Conservation (phyloP, 208 protist species). For the Crithidia bombi region DNA sequence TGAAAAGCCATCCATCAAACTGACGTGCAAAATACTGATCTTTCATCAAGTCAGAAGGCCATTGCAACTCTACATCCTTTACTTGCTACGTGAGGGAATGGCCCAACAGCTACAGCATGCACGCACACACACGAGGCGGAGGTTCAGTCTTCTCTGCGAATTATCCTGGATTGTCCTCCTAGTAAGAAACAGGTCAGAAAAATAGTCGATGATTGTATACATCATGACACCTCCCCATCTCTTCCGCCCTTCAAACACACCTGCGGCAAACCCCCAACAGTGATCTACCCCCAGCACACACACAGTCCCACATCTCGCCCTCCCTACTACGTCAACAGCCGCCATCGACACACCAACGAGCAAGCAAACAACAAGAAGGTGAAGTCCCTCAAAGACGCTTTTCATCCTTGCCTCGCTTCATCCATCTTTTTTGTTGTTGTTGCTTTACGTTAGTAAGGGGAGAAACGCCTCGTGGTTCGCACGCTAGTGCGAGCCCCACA, state of each 20-base stretch:
- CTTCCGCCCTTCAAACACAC: neutral
- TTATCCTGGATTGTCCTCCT: constrained; percentile 23
- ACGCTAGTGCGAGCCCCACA: neutral
- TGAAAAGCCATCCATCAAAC: constrained; percentile 3
- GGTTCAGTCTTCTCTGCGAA: constrained; percentile 32
- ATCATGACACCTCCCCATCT: constrained; percentile 2
- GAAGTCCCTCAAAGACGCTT: neutral
- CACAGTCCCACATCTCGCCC: neutral
- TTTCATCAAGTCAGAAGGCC: constrained; percentile 6
- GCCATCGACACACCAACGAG: neutral
- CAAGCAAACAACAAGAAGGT: neutral
- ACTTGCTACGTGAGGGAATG: neutral
- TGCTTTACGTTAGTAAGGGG: neutral
- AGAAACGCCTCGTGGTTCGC: neutral
- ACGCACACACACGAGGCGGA: neutral
- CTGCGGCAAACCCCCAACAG: too few species aligned
- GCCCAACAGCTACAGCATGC: neutral
- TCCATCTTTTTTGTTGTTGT: too few species aligned
- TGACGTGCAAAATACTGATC: constrained; percentile 14
- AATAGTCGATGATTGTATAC: constrained; percentile 10
- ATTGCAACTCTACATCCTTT: neutral
- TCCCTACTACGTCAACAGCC: constrained; percentile 19
- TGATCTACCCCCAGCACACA: neutral
- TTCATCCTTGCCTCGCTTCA: neutral
- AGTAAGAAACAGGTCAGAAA: neutral